phyloP scores from a whole-genome alignment of 140 eudicot species.

The Senecio squalidus region DNA sequence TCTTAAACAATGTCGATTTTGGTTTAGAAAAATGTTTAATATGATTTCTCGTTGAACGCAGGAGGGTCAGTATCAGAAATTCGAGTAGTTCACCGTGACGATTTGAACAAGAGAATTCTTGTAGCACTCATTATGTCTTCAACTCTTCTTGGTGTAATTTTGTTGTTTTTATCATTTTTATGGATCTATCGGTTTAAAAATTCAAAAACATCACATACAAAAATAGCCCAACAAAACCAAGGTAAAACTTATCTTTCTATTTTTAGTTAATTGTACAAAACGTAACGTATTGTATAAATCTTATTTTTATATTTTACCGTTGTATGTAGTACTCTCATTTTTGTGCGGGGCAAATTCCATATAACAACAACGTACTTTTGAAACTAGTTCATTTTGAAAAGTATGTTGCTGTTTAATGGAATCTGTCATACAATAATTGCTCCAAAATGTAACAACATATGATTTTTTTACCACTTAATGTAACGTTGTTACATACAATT shows the following conservation, averaged over 20 bases:
- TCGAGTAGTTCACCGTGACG: conserved; percentile 57
- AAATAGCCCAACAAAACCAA: conserved; percentile 34
- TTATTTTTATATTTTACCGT: too few species aligned
- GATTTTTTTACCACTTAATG: too few species aligned
- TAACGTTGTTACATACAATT: too few species aligned
- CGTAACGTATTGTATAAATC: too few species aligned
- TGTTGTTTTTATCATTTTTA: conserved; percentile 51
- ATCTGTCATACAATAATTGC: too few species aligned
- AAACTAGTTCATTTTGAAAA: too few species aligned
- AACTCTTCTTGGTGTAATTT: conserved; percentile 54
- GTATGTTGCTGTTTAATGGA: too few species aligned
- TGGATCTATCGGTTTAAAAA: conserved; percentile 54
- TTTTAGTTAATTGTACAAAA: neutral
- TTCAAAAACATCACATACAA: conserved; percentile 34
- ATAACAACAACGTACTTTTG: too few species aligned
- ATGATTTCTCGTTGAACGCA: conserved; percentile 10
- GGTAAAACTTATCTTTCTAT: conserved; percentile 32
- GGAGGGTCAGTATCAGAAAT: conserved; percentile 41
- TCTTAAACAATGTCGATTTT: neutral
- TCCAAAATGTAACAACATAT: too few species aligned
- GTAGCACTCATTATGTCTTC: conserved; percentile 73
- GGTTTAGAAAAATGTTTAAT: neutral
- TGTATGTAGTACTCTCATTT: too few species aligned
- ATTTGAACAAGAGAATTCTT: conserved; percentile 63
- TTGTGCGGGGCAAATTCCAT: too few species aligned